phyloP scores from a whole-genome alignment of 2,329 filamentous ascomycete species.

The Nothomitra cinnamomea region DNA sequence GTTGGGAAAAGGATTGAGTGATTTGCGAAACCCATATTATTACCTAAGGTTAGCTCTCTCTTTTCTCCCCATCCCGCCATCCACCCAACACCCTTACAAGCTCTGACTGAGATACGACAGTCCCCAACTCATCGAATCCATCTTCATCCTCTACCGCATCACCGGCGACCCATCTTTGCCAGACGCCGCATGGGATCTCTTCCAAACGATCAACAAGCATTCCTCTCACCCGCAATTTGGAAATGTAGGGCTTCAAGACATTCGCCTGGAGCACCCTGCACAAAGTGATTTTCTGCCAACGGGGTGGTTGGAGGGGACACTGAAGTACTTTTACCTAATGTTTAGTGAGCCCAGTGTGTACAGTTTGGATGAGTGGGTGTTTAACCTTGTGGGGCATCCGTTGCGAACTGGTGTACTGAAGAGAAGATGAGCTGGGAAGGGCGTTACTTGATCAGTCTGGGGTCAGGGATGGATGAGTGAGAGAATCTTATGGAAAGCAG shows the following conservation, averaged over 20 bases:
- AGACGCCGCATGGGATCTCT: conserved; percentile 80
- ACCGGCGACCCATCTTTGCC: conserved; percentile 60
- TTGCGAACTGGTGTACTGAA: no score
- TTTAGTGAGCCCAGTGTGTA: conserved; percentile 51
- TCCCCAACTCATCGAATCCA: conserved; percentile 73
- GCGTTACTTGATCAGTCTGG: no score
- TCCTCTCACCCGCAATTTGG: conserved; percentile 48
- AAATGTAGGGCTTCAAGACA: conserved; percentile 53
- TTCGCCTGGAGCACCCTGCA: conserved; percentile 24
- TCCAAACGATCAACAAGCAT: conserved; percentile 48
- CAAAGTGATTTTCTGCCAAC: conserved; percentile 59
- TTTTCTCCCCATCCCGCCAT: background rate
- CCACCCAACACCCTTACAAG: conserved; percentile 37
- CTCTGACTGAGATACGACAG: conserved; percentile 50
- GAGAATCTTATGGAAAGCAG: no score
- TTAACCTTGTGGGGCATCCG: conserved; percentile 39
- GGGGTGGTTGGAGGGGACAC: conserved; percentile 79
- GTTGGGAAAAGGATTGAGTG: no score
- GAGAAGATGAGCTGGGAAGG: no score
- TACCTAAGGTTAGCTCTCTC: conserved; percentile 41
- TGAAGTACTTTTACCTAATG: conserved; percentile 83
- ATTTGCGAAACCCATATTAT: no score
- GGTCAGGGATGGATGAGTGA: no score
- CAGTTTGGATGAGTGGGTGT: conserved; percentile 50
- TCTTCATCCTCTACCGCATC: conserved; percentile 71